These are phyloP conservation scores for Heimioporus sp. DNA, from an alignment of 768 basidiomycete genomes.

Conservation along the genomic window DNA sequence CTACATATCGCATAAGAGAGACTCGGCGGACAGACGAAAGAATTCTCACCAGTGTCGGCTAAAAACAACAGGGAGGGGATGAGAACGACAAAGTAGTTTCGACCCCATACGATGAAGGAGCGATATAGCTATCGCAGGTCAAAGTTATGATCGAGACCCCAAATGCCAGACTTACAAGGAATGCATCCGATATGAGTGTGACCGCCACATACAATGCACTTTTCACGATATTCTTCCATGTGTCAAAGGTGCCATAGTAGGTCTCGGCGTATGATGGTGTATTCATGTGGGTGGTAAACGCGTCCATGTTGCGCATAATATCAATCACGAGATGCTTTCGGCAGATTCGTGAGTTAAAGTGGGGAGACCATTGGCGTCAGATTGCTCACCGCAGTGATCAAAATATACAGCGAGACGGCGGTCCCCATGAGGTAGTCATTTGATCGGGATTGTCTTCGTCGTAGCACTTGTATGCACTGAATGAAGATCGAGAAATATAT, in stretches of 20 bases:
- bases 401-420: background rate
- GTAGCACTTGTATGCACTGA: background rate
- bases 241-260: background rate
- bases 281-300: background rate
- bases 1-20: background rate
- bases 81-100: background rate
- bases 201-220: constrained; percentile 1
- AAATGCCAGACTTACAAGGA: background rate
- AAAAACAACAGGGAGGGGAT: background rate
- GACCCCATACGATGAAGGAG: constrained; percentile 1
- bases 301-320: constrained; percentile 2
- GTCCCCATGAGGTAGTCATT: constrained; percentile 1
- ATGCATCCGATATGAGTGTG: background rate
- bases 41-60: background rate
- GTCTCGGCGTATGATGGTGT: background rate
- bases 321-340: background rate
- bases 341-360: background rate
- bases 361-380: too few species aligned
- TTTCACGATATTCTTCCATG: background rate
- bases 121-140: background rate
- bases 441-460: background rate
- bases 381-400: background rate
- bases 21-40: background rate
- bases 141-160: background rate
- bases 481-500: background rate